These are phyloP conservation scores for Actinomucor elegans DNA, from an alignment of 371 early-diverging fungal genomes.

Conservation along the genomic window DNA sequence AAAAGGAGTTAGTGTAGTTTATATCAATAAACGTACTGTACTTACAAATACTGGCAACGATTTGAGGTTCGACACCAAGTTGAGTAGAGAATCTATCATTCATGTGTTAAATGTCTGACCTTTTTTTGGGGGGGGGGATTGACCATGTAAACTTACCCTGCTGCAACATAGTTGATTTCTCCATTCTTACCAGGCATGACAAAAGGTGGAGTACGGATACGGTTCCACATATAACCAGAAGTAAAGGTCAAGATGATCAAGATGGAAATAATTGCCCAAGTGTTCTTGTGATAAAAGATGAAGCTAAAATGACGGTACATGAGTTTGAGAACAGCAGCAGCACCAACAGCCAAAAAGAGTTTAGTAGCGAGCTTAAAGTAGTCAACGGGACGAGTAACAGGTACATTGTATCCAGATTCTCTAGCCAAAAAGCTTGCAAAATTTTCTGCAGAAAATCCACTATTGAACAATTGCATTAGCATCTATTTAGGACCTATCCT, in stretches of 20 bases:
- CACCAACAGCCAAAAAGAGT: slow-evolving; percentile 40
- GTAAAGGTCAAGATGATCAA: slow-evolving; percentile 71
- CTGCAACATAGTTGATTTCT: slow-evolving; percentile 63
- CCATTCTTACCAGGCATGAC: slow-evolving; percentile 59
- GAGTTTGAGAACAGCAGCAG: slow-evolving; percentile 38
- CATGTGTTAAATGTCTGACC: not conserved
- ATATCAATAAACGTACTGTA: slow-evolving; percentile 25
- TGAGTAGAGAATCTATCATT: slow-evolving; percentile 73
- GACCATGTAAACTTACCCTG: slow-evolving; percentile 37
- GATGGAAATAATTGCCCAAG: slow-evolving; percentile 61
- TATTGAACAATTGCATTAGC: slow-evolving; percentile 18
- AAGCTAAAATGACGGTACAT: slow-evolving; percentile 49
- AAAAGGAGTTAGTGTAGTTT: not conserved
- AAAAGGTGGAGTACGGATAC: slow-evolving; percentile 79
- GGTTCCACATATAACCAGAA: slow-evolving; percentile 90
- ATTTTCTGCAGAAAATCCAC: slow-evolving; percentile 70
- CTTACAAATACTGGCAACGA: slow-evolving; percentile 79
- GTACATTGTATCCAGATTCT: slow-evolving; percentile 40
- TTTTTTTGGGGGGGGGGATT: not conserved
- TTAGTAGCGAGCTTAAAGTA: slow-evolving; percentile 43
- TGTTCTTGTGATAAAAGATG: slow-evolving; percentile 55
- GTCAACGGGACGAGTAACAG: slow-evolving; percentile 49
- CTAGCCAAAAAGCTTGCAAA: slow-evolving; percentile 61
- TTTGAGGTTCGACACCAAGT: slow-evolving; percentile 75
- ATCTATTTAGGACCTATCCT: not conserved